phyloP scores from a whole-genome alignment of 768 basidiomycete genomes.

The Mycena belliarum region DNA sequence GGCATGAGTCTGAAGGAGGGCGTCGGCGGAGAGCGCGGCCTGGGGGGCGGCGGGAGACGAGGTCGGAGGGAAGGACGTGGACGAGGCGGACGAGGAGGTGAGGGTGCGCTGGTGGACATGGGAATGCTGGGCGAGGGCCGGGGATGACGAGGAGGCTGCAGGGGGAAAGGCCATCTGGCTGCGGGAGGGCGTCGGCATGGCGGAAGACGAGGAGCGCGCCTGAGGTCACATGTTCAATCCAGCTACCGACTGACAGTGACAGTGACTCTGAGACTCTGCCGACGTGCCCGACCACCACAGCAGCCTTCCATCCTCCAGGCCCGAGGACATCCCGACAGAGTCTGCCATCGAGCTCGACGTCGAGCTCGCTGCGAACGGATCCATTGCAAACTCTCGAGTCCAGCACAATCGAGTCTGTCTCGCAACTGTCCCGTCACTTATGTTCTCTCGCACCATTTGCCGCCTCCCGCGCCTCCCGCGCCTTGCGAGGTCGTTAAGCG shows the following conservation, averaged over 20 bases:
- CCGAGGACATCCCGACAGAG: no score
- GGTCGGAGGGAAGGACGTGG: constrained; percentile 21
- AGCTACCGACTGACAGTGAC: no score
- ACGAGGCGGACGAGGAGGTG: constrained; percentile 32
- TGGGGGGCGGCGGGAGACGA: constrained; percentile 29
- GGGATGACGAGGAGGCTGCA: constrained; percentile 22
- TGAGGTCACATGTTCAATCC: no score
- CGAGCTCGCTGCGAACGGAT: no score
- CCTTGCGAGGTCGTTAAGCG: constrained; percentile 1
- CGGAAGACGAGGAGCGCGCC: background rate
- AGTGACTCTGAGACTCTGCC: no score
- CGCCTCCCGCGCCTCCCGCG: background rate
- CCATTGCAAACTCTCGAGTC: no score
- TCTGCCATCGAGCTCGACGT: no score
- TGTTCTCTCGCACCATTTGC: background rate
- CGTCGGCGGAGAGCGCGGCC: constrained; percentile 48
- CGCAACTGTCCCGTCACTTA: no score
- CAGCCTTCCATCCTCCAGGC: no score
- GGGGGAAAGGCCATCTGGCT: constrained; percentile 1
- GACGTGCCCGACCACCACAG: no score
- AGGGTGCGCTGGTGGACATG: constrained; percentile 20
- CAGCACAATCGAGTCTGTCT: no score
- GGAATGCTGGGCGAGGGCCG: constrained; percentile 26
- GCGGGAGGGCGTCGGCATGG: constrained; percentile 21
- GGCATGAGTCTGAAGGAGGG: constrained; percentile 57